phyloP scores from a whole-genome alignment of 1,139 yeast species.

The Blastobotrys illinoisensis region DNA sequence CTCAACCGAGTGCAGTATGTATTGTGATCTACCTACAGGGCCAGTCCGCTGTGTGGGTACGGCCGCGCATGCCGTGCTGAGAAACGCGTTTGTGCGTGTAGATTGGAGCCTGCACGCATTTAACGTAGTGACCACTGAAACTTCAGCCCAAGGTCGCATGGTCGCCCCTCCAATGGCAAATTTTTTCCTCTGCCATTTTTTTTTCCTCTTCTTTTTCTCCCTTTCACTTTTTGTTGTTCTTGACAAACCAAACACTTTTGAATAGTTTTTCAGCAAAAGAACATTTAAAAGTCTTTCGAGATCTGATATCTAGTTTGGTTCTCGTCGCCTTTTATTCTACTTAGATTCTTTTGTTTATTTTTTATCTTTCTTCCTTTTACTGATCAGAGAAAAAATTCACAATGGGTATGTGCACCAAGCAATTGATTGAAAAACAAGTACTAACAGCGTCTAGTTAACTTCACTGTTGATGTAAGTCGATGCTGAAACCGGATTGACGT shows the following conservation, averaged over 20 bases:
- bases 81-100: not conserved
- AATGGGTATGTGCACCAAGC: constrained; percentile 27
- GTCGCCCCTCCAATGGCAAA: not conserved
- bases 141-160: not conserved
- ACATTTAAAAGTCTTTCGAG: not conserved
- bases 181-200: not conserved
- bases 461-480: constrained; percentile 33
- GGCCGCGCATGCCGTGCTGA: not conserved
- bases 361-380: not conserved
- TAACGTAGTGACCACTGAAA: not conserved
- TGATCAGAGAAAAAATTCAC: constrained; percentile 15
- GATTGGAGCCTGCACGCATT: not conserved
- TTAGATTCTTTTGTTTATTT: not conserved
- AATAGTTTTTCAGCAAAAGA: not conserved
- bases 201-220: not conserved
- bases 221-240: not conserved
- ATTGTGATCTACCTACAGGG: not conserved
- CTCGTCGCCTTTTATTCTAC: not conserved
- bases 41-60: not conserved
- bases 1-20: not conserved
- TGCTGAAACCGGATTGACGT: not conserved
- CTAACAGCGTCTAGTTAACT: constrained; percentile 26
- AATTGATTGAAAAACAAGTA: constrained; percentile 3
- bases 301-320: not conserved
- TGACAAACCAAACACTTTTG: not conserved